These are phyloP conservation scores for Boletus coccyginus DNA, from an alignment of 768 basidiomycete species.

Conservation along the genomic window DNA sequence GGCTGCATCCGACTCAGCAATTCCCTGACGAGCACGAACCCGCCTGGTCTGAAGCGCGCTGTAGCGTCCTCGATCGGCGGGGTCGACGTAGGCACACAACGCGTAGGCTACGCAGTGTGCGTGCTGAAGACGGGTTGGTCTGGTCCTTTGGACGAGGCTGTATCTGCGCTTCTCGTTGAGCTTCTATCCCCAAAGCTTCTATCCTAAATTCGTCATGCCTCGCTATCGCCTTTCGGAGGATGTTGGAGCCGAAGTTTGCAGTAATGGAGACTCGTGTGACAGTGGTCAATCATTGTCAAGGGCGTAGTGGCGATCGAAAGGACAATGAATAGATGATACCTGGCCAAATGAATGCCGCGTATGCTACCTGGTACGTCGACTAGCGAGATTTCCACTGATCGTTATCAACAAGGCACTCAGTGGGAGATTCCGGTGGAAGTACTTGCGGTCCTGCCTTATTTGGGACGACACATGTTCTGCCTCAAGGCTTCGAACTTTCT, in stretches of 20 bases:
- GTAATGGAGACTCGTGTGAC: slow-evolving; percentile 37
- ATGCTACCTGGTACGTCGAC: background rate
- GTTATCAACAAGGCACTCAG: background rate
- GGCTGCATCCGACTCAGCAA: too few relatives aligned
- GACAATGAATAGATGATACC: too few relatives aligned
- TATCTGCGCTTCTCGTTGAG: slow-evolving; percentile 55
- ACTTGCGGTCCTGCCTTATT: slow-evolving; percentile 4
- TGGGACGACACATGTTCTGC: slow-evolving; percentile 13
- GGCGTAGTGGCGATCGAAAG: too few relatives aligned
- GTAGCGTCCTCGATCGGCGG: slow-evolving; percentile 33
- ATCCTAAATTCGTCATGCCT: slow-evolving; percentile 24
- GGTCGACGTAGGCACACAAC: slow-evolving; percentile 50
- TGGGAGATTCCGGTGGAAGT: background rate
- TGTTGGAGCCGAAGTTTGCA: slow-evolving; percentile 19
- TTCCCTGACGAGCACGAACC: slow-evolving; percentile 39
- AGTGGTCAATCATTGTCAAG: background rate
- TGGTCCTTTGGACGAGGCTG: slow-evolving; percentile 27
- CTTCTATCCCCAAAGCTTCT: slow-evolving; percentile 26
- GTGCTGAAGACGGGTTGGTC: background rate
- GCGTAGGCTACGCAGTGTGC: slow-evolving; percentile 47
- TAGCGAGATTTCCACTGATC: background rate
- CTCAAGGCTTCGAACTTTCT: slow-evolving; percentile 20
- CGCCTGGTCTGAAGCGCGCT: background rate
- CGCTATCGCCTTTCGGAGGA: background rate
- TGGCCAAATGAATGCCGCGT: too few relatives aligned